These are phyloP conservation scores for Eucalyptus caleyi DNA, from an alignment of 345 rosid genomes.

Conservation along the genomic window DNA sequence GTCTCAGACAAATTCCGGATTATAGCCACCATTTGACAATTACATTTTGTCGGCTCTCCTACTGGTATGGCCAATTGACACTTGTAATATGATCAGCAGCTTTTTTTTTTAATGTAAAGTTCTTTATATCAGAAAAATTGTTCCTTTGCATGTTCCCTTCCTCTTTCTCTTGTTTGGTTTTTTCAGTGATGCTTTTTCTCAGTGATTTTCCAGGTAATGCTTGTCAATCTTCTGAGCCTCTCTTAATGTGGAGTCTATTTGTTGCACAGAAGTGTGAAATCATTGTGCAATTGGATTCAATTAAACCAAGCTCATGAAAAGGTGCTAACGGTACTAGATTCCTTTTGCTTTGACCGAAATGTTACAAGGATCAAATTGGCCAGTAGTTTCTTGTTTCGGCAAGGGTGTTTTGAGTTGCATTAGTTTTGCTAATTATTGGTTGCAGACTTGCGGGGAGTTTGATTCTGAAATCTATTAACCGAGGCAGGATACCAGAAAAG, in stretches of 20 bases:
- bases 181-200: neutral
- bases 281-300: neutral
- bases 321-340: neutral
- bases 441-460: neutral
- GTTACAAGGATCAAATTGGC: neutral
- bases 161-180: neutral
- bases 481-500: neutral
- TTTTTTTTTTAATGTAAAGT: neutral
- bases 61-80: neutral
- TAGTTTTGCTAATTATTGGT: neutral
- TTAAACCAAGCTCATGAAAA: neutral
- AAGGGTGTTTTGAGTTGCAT: neutral
- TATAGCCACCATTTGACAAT: neutral
- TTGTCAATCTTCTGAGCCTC: neutral
- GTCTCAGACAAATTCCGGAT: neutral
- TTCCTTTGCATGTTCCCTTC: neutral
- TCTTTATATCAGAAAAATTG: neutral
- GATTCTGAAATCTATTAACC: neutral
- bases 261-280: neutral
- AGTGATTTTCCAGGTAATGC: neutral
- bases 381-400: neutral
- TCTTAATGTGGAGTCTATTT: neutral
- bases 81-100: neutral
- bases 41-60: neutral
- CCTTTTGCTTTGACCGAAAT: neutral